These are phyloP conservation scores for Daldinia eschscholtzii DNA, from an alignment of 2,329 filamentous ascomycete species.

Conservation along the genomic window DNA sequence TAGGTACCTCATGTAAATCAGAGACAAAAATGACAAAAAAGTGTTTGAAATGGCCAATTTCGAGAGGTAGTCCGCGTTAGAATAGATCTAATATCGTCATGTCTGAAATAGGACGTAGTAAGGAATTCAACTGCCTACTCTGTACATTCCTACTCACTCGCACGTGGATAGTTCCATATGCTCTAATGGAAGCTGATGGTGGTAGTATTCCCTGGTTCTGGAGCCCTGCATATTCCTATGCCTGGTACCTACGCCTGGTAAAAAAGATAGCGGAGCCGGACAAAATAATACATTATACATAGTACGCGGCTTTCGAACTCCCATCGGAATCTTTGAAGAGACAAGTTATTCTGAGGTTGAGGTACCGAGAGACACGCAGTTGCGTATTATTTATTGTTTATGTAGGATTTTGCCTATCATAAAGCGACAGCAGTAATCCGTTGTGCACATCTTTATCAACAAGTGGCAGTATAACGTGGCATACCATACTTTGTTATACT, in stretches of 20 bases:
- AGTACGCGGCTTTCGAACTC: constrained; percentile 7
- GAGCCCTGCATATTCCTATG: constrained; percentile 10
- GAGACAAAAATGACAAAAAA: constrained; percentile 9
- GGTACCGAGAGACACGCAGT: constrained; percentile 1
- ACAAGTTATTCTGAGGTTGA: constrained; percentile 16
- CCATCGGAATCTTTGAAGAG: not conserved
- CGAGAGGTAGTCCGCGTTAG: constrained; percentile 16
- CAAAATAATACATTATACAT: not conserved
- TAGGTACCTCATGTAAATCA: constrained; percentile 17
- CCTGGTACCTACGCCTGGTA: constrained; percentile 10
- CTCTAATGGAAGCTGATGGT: constrained; percentile 20
- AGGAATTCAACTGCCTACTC: constrained; percentile 22
- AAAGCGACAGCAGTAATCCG: constrained; percentile 21
- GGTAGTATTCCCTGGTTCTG: constrained; percentile 1
- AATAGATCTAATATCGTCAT: constrained; percentile 20
- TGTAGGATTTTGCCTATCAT: constrained; percentile 30
- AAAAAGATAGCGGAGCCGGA: constrained; percentile 33
- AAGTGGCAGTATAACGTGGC: constrained; percentile 43
- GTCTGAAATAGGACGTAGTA: constrained; percentile 15
- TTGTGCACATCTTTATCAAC: constrained; percentile 33
- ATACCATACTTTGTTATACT: constrained; percentile 28
- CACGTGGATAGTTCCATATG: constrained; percentile 21
- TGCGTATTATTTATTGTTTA: constrained; percentile 1
- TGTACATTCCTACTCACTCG: constrained; percentile 21
- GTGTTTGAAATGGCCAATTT: constrained; percentile 2